A percentile compares a stretch with the other conserved stretches of the same genome.
phyloP scores from a whole-genome alignment of 331 rosid genomes.

The Prunus yedoensis region DNA sequence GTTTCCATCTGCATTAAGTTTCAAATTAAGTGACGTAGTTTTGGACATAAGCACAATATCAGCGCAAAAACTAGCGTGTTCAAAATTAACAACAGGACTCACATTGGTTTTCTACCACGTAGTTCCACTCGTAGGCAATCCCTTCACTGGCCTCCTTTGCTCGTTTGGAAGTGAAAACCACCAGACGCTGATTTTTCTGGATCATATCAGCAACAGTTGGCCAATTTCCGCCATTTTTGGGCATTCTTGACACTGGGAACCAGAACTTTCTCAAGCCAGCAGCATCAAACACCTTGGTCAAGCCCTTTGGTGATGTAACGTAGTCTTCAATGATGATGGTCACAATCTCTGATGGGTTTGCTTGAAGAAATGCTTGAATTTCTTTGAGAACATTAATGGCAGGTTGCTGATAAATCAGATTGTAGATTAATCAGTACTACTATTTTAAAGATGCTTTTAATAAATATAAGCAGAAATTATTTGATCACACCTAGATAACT shows the following conservation, averaged over 20 bases:
- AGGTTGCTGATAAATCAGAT: conserved; percentile 60
- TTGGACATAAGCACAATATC: neutral
- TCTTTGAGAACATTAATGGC: conserved; percentile 76
- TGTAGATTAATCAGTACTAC: neutral
- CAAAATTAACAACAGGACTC: neutral
- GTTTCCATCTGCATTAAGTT: conserved; percentile 54
- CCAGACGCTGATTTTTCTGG: conserved; percentile 71
- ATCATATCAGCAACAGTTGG: conserved; percentile 80
- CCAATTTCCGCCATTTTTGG: conserved; percentile 83
- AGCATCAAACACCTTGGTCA: conserved; percentile 83
- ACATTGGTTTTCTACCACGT: conserved; percentile 93
- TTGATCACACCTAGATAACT: neutral
- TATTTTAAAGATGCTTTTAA: neutral
- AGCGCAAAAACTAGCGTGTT: neutral
- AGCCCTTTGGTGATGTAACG: conserved; percentile 76
- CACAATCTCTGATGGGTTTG: conserved; percentile 80
- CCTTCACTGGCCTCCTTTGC: conserved; percentile 83
- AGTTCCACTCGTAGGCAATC: conserved; percentile 84
- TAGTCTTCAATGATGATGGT: conserved; percentile 85
- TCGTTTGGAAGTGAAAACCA: conserved; percentile 80
- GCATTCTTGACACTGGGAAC: conserved; percentile 90
- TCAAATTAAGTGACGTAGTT: neutral
- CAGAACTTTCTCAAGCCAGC: conserved; percentile 81
- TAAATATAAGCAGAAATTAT: neutral
- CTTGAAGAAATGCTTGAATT: conserved; percentile 64